Evolutionary conservation across 2,329 filamentous ascomycete genomes (phyloP).

Genomic region (Exophiala viscosa): DNA sequence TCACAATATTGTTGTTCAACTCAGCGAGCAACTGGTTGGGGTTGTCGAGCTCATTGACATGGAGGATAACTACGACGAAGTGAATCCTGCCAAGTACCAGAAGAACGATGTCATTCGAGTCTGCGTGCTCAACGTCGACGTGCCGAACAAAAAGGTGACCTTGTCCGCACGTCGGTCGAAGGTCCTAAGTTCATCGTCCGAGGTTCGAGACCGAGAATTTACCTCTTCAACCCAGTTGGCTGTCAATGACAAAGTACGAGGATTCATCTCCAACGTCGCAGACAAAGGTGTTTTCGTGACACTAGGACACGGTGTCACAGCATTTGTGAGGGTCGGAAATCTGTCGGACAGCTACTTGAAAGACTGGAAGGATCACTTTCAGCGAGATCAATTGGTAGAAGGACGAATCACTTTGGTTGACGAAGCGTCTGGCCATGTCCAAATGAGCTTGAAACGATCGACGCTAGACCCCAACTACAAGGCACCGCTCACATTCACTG

Average conservation of each 20-base stretch:
- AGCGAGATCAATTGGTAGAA: conserved; percentile 84
- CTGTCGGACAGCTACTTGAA: conserved; percentile 89
- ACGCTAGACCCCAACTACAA: conserved; percentile 75
- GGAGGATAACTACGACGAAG: conserved; percentile 78
- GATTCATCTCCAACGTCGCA: conserved; percentile 85
- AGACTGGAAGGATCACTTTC: conserved; percentile 88
- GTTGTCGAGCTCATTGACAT: conserved; percentile 80
- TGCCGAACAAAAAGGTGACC: conserved; percentile 75
- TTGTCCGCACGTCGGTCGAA: conserved; percentile 83
- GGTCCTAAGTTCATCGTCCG: conserved; percentile 78
- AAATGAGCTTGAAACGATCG: conserved; percentile 83
- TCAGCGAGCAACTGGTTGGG: conserved; percentile 75
- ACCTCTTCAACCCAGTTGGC: conserved; percentile 66
- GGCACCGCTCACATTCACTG: conserved; percentile 67
- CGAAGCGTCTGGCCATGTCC: conserved; percentile 63
- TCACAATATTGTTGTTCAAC: conserved; percentile 76
- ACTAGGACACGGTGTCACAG: conserved; percentile 75
- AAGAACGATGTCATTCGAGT: conserved; percentile 86
- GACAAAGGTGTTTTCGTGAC: conserved; percentile 87
- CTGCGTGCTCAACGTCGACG: conserved; percentile 76
- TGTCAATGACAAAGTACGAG: conserved; percentile 74
- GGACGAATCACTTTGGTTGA: conserved; percentile 77
- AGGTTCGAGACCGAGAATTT: conserved; percentile 78
- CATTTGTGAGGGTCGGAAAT: conserved; percentile 79
- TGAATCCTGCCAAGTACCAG: conserved; percentile 68